Base-by-base conservation (phyloP, 1,139 yeast species). In the Scheffersomyces insectosa region DNA sequence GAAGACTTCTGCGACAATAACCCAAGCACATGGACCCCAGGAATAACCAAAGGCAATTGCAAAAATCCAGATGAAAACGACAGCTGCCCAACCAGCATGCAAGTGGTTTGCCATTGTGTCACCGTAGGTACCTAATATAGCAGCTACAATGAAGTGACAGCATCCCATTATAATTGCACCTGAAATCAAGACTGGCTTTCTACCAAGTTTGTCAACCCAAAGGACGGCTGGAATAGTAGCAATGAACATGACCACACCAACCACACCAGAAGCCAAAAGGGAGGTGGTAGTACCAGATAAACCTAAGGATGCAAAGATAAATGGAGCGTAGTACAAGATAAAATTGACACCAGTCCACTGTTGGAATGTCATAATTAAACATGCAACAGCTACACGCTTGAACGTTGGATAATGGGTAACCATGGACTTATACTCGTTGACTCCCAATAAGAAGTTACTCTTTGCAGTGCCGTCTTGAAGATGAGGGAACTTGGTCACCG, bases 321-420 rank as follows among this genome's bases (percentile, higher is more conserved):
- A 79, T 7, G 80, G 76, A 48, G 82, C 71, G 55, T 82, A 83
- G 68, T 80, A 83, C 79, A 83, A 80, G 64, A 84, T 72, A 37
- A 83, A 80, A 52, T 83, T 82, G 66, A 83, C 80, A 41, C 89
- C 90, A 37, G 85, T 81, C 46, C 82, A 68, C 59, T 84, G 89
- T 46, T 80, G 82, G 61, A 83, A 72, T 36, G 75, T 59, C 62
- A 84, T 90, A 32, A 84, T 75, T 13, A 69, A 61, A 4, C 76
- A 54, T n/a, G 85, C 88, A 47, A 73, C 65, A 11, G 72, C 34
- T 47, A 80, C 69, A 57, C 81, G 77, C 37, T 61, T 63, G 51
- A 75, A 57, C 48, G 77, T 50, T 75, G 82, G 44, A 77, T 68
- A 57, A 40, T 80, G 79, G 36, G 79, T 65, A 60, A 82, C 70